These are phyloP conservation scores for Craspedostauros australis DNA, from an alignment of 108 stramenopile genomes.

Conservation along the genomic window DNA sequence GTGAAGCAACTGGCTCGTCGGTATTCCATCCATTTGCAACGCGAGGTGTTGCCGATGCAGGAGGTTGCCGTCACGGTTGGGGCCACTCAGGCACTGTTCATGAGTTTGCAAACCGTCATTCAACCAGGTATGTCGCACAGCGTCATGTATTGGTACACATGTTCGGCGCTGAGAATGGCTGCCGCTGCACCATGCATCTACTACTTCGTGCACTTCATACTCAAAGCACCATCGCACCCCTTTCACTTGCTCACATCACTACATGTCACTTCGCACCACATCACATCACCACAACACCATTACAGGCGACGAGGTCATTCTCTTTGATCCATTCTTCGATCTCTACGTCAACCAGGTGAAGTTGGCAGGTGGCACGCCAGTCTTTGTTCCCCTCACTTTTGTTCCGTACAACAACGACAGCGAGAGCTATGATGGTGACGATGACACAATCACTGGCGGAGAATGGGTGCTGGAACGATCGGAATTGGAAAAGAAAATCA, in stretches of 20 bases:
- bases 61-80: slow-evolving; percentile 95
- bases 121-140: slow-evolving; percentile 39
- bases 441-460: slow-evolving; percentile 42
- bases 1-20: slow-evolving; percentile 81
- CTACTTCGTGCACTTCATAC: no score
- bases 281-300: background rate
- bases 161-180: no score
- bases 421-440: slow-evolving; percentile 10
- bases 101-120: slow-evolving; percentile 79
- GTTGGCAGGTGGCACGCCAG: slow-evolving; percentile 77
- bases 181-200: no score
- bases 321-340: slow-evolving; percentile 98
- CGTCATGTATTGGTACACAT: background rate
- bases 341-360: slow-evolving; percentile 83
- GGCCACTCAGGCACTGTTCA: slow-evolving; percentile 87
- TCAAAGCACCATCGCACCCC: background rate
- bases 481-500: slow-evolving; percentile 62
- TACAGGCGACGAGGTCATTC: slow-evolving; percentile 87
- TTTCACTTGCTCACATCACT: no score
- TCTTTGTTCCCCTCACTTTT: slow-evolving; percentile 75
- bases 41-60: slow-evolving; percentile 69
- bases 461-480: slow-evolving; percentile 82
- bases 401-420: slow-evolving; percentile 34
- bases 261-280: background rate
- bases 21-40: slow-evolving; percentile 81